Evolutionary conservation across 2,329 filamentous ascomycete species (phyloP), one percentile per base, ranked within the genome.

Genomic region (Exophiala sp.): DNA sequence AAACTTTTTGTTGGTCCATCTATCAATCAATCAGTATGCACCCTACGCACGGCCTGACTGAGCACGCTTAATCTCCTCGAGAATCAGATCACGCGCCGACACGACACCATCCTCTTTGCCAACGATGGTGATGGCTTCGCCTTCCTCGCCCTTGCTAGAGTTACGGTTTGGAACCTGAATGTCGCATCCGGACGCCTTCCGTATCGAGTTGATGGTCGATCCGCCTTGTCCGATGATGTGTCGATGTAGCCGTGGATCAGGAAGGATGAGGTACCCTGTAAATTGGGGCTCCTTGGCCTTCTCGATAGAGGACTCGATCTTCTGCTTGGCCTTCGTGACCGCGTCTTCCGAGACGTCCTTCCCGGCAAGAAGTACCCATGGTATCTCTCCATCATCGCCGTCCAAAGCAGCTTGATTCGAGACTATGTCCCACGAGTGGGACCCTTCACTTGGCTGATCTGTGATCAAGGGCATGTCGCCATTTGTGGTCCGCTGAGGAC

Each of bases 161-260:
- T 95, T 88, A 66, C 89, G 86, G 62, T 89, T 85, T 18, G 94
- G 94, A 38, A 99, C 92, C 61, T 91, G 91, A 69, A 99, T 95
- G 74, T 88, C 91, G 73, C 91, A 96, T 51, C 88, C 89, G 47
- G 91, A 96, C 77, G 94, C 85, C 75, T 89, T 90, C 63, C 94
- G 85, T 69, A 99, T 96, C 39, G 84, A 77, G 73, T 96, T 96
- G 70, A 99, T 95, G 72, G 92, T 92, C 71, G 84, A 88, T 55
- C 94, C 94, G 55, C 87, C 88, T 61, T 87, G 85, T 3, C 94
- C 94, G 63, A 99, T 91, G 45, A 99, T 89, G 61, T 88, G 88
- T 58, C 92, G 84, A 78, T 96, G 96, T 43, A 89, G 90, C 63
- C 83, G 84, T 9, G 94, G 89, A 68, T 99, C 92, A 0, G 92